These are phyloP conservation scores for Sherardia arvensis DNA, from an alignment of 257 asterid genomes.

Conservation along the genomic window DNA sequence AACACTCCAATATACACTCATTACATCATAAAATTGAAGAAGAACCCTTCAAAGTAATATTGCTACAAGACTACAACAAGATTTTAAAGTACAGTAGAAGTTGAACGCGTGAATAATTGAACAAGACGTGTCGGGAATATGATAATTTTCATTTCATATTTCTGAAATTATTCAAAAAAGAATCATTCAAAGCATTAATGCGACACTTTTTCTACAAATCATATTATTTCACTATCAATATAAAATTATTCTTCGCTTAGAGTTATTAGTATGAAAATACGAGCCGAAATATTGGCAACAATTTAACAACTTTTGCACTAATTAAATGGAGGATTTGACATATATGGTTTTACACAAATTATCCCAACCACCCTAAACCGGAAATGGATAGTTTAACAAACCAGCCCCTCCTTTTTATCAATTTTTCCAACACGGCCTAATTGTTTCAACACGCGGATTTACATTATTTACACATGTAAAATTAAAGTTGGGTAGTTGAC, in stretches of 20 bases:
- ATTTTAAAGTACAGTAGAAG: too few species aligned
- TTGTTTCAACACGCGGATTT: neutral
- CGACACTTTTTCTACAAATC: too few species aligned
- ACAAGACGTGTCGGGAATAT: too few species aligned
- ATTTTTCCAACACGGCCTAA: neutral
- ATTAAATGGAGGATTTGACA: neutral
- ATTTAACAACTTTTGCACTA: neutral
- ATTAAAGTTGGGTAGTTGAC: neutral
- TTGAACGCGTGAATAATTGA: too few species aligned
- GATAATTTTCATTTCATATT: too few species aligned
- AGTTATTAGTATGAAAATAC: neutral
- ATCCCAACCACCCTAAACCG: neutral
- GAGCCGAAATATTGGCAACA: neutral
- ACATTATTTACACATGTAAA: neutral
- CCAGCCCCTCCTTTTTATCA: neutral
- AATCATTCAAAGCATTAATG: too few species aligned
- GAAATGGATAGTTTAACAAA: neutral
- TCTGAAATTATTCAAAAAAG: too few species aligned
- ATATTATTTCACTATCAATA: neutral
- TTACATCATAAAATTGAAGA: too few species aligned
- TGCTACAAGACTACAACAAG: too few species aligned
- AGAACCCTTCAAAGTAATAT: too few species aligned
- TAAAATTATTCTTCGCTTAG: neutral
- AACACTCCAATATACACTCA: too few species aligned
- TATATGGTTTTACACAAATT: neutral